Conservation (phyloP, 768 basidiomycete genomes). For the Mycena belliarum region DNA sequence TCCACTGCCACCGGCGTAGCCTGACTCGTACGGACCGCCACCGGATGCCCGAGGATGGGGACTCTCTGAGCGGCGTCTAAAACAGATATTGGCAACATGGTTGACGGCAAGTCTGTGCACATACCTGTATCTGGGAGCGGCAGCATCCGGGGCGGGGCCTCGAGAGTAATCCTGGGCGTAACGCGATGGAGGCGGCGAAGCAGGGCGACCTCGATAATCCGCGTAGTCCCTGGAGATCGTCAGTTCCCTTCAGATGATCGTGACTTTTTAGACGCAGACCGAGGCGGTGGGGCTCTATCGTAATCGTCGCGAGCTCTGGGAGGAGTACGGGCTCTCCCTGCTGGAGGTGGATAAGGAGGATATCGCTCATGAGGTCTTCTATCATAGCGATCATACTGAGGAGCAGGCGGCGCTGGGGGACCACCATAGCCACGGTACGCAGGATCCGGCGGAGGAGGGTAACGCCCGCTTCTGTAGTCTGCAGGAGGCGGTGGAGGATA, state of each 20-base stretch:
- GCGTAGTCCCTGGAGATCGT: conserved; percentile 56
- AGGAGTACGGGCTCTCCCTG: conserved; percentile 58
- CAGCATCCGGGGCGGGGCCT: conserved; percentile 42
- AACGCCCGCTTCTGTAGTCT: conserved; percentile 60
- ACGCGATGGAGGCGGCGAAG: conserved; percentile 52
- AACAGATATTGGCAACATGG: neutral
- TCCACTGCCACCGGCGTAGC: conserved; percentile 38
- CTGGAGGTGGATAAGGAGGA: conserved; percentile 46
- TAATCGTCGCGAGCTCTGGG: conserved; percentile 65
- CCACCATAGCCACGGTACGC: conserved; percentile 54
- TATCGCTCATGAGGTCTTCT: conserved; percentile 55
- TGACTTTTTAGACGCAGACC: conserved; percentile 42
- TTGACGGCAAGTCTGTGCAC: neutral
- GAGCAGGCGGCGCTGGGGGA: conserved; percentile 49
- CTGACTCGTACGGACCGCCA: conserved; percentile 48
- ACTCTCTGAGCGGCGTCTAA: conserved; percentile 74
- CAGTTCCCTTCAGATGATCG: neutral
- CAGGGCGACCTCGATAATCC: conserved; percentile 57
- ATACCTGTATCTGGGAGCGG: conserved; percentile 49
- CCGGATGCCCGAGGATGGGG: conserved; percentile 54
- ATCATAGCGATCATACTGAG: conserved; percentile 65
- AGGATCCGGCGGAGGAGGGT: conserved; percentile 54
- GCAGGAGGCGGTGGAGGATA: conserved; percentile 50
- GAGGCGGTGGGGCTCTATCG: conserved; percentile 53
- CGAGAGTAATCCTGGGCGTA: conserved; percentile 54